Base-by-base conservation (phyloP, 2,329 filamentous ascomycete species). In the Cordyceps sp. region DNA sequence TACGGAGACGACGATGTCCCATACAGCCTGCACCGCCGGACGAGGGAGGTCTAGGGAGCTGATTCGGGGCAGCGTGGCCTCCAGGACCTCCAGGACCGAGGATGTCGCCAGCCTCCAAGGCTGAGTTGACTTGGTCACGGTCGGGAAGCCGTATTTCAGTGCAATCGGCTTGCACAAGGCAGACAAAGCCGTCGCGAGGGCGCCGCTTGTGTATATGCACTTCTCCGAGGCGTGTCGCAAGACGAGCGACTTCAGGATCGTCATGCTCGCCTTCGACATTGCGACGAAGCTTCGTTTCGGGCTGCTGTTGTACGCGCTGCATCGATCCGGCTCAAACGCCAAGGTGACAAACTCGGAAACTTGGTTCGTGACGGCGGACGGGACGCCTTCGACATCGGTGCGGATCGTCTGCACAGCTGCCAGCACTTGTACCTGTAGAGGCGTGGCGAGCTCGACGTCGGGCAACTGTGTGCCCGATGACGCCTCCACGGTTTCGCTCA, bases 31-130 rank as follows among this genome's bases (percentile, higher is more conserved):
- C 15, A 60, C 59, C 10, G 58, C 62, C 12, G 47, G 41, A 16
- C 48, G 57, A n/a, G 59, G 56, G 24, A 67, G 57, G 5, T 55
- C 53, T 6, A 61, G 58, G 20, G 59, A 57, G 31, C 60, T 60
- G 2, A 83, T 54, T 18, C 73, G 67, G 0, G 72, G 64, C 2
- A 93, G 57, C 0, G 77, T 70, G 1, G 72, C 63, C 33, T 73
- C 62, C 0, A 93, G 55, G 14, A 94, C 66, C 4, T 69, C 63
- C 14, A 93, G 57, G 1, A 71, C 66, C 1, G 78, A 73, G 5
- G 67, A 72, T 0, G 82, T 92, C 3, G 85, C 82, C 33, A 78
- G 73, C 38, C 73, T 74, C 90, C 90, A 98, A 0, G 86, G 66
- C 32, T 74, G 67, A 0, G 67, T 61, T 12, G 73, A 70, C 46